A percentile compares a stretch with the other conserved stretches of the same genome.
Conservation (phyloP, 208 protist species). For the Trypanosoma theileri region DNA sequence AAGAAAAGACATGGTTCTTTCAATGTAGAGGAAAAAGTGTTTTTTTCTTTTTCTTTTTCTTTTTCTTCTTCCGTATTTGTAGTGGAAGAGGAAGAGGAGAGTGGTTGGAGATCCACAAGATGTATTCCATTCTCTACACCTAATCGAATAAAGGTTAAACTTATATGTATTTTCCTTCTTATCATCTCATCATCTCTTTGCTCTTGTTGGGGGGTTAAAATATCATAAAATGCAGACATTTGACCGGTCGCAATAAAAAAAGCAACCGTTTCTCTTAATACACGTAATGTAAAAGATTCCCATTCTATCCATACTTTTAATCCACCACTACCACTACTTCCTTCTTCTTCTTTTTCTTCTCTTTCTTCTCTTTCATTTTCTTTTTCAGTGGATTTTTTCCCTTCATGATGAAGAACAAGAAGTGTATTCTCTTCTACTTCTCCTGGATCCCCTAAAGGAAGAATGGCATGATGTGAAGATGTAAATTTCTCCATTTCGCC, state of each 20-base stretch:
- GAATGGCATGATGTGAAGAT: no score
- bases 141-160: conserved; percentile 12
- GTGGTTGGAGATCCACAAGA: conserved; percentile 12
- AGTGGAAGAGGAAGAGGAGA: not conserved
- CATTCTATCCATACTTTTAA: conserved; percentile 8
- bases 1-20: conserved; percentile 1
- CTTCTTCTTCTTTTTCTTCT: conserved; percentile 2
- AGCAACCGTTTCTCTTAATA: conserved; percentile 11
- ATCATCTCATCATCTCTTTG: not conserved
- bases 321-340: not conserved
- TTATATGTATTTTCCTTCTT: conserved; percentile 2
- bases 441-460: no score
- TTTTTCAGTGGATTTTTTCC: no score
- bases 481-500: not conserved
- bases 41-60: not conserved
- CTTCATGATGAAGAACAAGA: no score
- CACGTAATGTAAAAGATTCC: conserved; percentile 21
- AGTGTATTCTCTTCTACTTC: no score
- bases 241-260: conserved; percentile 11
- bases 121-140: conserved; percentile 18
- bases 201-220: not conserved
- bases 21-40: not conserved
- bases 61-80: not conserved
- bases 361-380: no score
- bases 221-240: conserved; percentile 23